Conservation (phyloP, 371 early-diverging fungal genomes). For the Mortierella sp. region DNA sequence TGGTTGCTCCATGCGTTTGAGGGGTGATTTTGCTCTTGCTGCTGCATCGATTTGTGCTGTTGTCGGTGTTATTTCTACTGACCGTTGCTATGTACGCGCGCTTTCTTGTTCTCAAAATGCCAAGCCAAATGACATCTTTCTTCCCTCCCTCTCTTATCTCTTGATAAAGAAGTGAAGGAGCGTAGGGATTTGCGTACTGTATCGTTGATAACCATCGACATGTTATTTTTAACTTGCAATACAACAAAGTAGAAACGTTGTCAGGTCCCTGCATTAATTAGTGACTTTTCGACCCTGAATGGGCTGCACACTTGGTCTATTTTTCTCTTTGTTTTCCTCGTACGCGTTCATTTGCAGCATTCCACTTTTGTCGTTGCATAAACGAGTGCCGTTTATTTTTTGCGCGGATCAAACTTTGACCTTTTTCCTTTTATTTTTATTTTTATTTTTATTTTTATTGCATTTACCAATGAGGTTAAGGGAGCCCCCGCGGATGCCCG, state of each 20-base stretch:
- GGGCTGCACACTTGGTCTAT: not conserved
- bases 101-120: not conserved
- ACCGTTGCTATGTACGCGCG: not conserved
- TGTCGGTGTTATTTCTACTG: too few relatives aligned
- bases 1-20: too few relatives aligned
- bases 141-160: not conserved
- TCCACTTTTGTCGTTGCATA: not conserved
- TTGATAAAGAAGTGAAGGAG: not conserved
- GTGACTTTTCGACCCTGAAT: not conserved
- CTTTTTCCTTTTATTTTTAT: not conserved
- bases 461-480: not conserved
- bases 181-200: not conserved
- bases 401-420: not conserved
- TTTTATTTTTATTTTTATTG: not conserved
- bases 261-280: not conserved
- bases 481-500: not conserved
- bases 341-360: not conserved
- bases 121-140: too few relatives aligned
- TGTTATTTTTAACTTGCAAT: not conserved
- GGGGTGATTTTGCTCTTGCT: too few relatives aligned
- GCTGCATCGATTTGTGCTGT: too few relatives aligned
- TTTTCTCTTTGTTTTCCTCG: not conserved
- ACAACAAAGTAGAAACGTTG: not conserved
- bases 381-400: not conserved
- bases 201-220: not conserved